Base-by-base conservation (phyloP, 1,284 basidiomycete genomes). In the Cutaneotrichosporon curvatum region DNA sequence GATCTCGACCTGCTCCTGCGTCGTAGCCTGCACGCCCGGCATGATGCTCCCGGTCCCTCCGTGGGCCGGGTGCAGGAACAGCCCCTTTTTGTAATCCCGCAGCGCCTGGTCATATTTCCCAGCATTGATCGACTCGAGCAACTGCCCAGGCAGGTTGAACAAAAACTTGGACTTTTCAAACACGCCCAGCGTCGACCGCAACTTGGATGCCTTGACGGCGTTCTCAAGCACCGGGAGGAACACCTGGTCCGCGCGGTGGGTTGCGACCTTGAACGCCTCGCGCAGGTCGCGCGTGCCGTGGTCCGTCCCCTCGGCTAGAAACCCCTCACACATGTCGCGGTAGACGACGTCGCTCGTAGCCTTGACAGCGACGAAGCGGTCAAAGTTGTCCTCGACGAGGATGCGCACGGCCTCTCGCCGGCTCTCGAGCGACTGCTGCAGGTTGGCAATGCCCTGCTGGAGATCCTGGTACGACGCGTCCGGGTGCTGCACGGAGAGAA, bases 161-260 rank as follows among this genome's bases (percentile, higher is more conserved):
- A 98, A 90, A 78, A 97, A 99, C 61, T 92, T 95, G 47, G 87
- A 92, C 39, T 91, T 81, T 58, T 98, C 94, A 59, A 99, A 97
- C 7, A 98, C 89, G 34, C 87, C 85, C 12, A 98, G 79, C 0
- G 95, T 97, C 1, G 85, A 88, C 21, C 90, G 82, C 9, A 99
- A 75, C 69, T 94, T 90, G 65, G 89, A 83, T 4, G 91, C 89
- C 65, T 97, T 98, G 46, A 89, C 84, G 4, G 91, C 84, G 59
- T 96, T 97, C 67, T 98, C 94, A 31, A 99, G 77, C 11, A 97
- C 87, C 0, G 95, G 95, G 2, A 96, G 79, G 68, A 95, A 98
- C 9, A 98, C 90, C 58, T 94, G 88, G 60, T 98, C 84, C 4
- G 94, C 91, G 67, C 94, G 89, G 58, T 85, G 80, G 1, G 85